Percentiles rank a stretch among this genome's conserved stretches.
These are phyloP conservation scores for Eragrostis curvula DNA, from an alignment of 176 grass and related monocot species.

Conservation along the genomic window DNA sequence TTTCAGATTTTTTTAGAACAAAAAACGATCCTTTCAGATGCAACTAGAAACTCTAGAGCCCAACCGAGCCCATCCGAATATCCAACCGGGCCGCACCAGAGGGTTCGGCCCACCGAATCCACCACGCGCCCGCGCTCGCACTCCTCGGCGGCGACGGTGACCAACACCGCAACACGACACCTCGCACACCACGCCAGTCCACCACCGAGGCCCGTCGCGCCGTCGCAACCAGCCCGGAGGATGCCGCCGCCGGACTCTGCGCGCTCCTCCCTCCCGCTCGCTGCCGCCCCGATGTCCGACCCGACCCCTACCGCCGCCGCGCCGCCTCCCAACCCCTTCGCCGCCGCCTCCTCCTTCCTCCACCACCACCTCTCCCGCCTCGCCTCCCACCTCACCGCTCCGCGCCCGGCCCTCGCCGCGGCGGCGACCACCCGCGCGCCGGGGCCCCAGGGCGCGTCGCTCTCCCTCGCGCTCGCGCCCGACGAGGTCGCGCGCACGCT, in stretches of 20 bases:
- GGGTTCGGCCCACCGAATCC: constrained; percentile 4
- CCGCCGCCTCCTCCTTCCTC: constrained; percentile 66
- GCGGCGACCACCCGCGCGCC: background rate
- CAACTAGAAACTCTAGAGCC: background rate
- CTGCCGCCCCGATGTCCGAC: constrained; percentile 56
- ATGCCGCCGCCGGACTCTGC: constrained; percentile 41
- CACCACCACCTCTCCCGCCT: constrained; percentile 56
- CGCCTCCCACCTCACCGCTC: constrained; percentile 50
- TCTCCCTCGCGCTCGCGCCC: constrained; percentile 63
- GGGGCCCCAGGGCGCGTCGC: constrained; percentile 40
- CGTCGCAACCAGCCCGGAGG: constrained; percentile 29
- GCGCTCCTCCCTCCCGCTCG: constrained; percentile 63
- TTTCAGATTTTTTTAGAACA: no score
- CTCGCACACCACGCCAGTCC: constrained; percentile 8
- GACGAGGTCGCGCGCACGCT: constrained; percentile 75
- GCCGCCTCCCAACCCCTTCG: constrained; percentile 46
- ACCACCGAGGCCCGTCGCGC: constrained; percentile 16
- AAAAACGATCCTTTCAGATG: no score
- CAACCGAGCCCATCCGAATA: background rate
- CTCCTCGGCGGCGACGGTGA: constrained; percentile 31
- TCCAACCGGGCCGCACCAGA: background rate
- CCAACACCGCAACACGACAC: background rate
- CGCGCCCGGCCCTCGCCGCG: constrained; percentile 41
- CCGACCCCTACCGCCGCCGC: background rate
- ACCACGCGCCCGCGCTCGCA: background rate